These are phyloP conservation scores for Aegilops bicornis DNA, from an alignment of 176 grass and related monocot genomes.

Conservation along the genomic window DNA sequence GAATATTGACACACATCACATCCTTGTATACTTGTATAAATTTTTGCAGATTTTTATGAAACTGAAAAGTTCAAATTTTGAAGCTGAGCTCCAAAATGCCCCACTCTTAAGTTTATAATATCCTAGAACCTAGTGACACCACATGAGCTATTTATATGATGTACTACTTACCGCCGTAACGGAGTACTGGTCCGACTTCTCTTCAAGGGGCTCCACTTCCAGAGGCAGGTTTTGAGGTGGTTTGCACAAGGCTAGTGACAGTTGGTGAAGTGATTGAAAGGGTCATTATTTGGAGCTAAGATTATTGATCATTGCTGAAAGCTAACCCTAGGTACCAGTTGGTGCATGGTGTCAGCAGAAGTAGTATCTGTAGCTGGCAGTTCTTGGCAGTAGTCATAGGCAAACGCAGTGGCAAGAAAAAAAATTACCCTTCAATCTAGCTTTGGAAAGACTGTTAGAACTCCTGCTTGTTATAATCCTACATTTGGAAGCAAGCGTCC, in stretches of 20 bases:
- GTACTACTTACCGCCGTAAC: background rate
- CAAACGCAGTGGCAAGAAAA: background rate
- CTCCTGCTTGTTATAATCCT: no score
- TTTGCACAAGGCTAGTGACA: background rate
- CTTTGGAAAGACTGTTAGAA: no score
- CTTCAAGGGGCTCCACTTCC: background rate
- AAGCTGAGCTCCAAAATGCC: no score
- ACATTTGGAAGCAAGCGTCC: no score
- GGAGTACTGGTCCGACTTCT: background rate
- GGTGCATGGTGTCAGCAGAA: background rate
- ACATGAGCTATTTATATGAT: no score
- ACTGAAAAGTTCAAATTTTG: no score
- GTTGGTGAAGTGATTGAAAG: background rate
- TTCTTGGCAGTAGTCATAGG: background rate
- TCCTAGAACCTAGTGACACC: no score
- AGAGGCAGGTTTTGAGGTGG: background rate
- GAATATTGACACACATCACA: no score
- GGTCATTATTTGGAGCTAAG: background rate
- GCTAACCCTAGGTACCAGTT: background rate
- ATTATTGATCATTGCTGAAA: background rate
- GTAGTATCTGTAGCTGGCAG: background rate
- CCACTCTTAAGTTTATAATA: no score
- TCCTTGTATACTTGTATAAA: no score
- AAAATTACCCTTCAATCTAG: background rate
- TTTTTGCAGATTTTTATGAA: no score